Base-by-base conservation (phyloP, 805 yeast species). In the Nakazawaea anatomiae region DNA sequence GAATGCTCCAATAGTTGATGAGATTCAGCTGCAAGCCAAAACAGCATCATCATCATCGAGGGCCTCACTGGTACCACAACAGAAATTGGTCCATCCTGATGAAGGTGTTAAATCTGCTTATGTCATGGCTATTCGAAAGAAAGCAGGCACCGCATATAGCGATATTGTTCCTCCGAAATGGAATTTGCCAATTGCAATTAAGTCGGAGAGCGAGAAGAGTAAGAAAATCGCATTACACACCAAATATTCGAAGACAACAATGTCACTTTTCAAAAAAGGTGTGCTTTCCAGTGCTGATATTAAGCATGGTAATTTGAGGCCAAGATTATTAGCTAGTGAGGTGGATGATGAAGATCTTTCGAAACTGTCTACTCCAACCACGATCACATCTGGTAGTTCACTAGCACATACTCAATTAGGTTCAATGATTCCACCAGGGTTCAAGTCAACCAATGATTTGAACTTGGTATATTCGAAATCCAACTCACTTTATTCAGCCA, bases 271-370 rank as follows among this genome's bases (percentile, higher is more conserved):
- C 28, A 57, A 48, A 36, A 42, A 41, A 55, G 6, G 43, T 46
- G 53, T 36, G 2, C 42, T 57, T 39, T 53, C 60, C 9, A 65
- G 65, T 51, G 63, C 67, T 27, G 85, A 80, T 51, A 69, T 81
- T 61, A 82, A 80, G 59, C 86, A 82, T 60, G 85, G 86, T 5
- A 80, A 72, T 60, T 70, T 79, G 52, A 75, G 80, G 49, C 87
- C 86, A 29, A 74, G 89, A 44, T 72, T 86, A 66, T 70, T 87
- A 53, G 92, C 91, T 2, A 78, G 85, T 28, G 94, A 86, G 62
- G 83, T 86, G 38, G 91, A 84, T 55, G 89, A 85, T 50, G 79
- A 73, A 35, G 88, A 81, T 52, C 52, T 65, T 31, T 14, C 28
- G 6, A 39, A 39, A 18, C 44, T 29, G 9, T 34, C 51, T 11